A percentile compares a stretch with the other conserved stretches of the same genome.
Conservation (phyloP, 1,284 basidiomycete species). For the Caloboletus firmus region DNA sequence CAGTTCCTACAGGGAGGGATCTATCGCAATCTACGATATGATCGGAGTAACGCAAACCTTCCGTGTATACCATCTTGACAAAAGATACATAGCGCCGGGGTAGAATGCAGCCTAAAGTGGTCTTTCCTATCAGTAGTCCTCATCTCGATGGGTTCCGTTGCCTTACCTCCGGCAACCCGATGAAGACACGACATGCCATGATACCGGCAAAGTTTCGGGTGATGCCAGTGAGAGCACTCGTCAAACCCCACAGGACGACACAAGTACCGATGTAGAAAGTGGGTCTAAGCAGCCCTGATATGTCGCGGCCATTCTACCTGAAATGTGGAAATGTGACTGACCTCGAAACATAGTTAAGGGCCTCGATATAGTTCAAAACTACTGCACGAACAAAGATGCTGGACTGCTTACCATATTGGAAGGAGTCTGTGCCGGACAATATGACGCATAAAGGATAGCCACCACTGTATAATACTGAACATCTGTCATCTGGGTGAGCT, state of each 20-base stretch:
- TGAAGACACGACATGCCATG: constrained; percentile 57
- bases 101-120: constrained; percentile 55
- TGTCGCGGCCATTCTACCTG: not conserved
- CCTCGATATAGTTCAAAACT: constrained; percentile 24
- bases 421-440: constrained; percentile 62
- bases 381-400: not conserved
- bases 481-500: constrained; percentile 38
- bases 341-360: constrained; percentile 54
- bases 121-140: not conserved
- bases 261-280: constrained; percentile 63
- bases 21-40: not conserved
- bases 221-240: constrained; percentile 58
- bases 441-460: constrained; percentile 60
- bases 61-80: constrained; percentile 67
- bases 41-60: constrained; percentile 39
- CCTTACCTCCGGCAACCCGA: constrained; percentile 59
- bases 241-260: constrained; percentile 63
- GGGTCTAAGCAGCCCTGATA: constrained; percentile 42
- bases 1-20: constrained; percentile 46
- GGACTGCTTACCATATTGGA: constrained; percentile 55
- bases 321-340: constrained; percentile 13
- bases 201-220: constrained; percentile 58
- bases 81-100: constrained; percentile 59
- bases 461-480: constrained; percentile 61
- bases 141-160: not conserved